Evolutionary conservation across 371 early-diverging fungal species (phyloP).

Genomic region (Cokeromyces recurvatus): DNA sequence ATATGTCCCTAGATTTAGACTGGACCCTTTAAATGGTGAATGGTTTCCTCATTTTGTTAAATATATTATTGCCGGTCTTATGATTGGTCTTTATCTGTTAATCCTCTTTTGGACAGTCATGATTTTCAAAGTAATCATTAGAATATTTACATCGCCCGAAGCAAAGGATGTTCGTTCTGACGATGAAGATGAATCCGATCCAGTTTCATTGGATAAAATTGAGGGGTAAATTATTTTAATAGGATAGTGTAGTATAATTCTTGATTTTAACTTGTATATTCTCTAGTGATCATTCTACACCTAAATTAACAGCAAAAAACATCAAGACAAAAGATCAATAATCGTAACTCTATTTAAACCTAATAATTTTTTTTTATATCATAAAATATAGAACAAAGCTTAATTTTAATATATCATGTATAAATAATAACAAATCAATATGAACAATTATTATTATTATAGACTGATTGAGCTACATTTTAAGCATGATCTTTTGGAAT

Average conservation of each 20-base stretch:
- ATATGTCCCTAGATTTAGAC: conserved; percentile 32
- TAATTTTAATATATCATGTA: too few species aligned
- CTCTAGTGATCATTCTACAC: conserved; percentile 21
- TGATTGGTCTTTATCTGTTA: conserved; percentile 38
- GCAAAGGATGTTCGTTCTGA: conserved; percentile 67
- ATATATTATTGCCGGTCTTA: conserved; percentile 42
- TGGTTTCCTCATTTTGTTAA: conserved; percentile 49
- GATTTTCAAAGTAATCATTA: conserved; percentile 56
- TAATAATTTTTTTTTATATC: too few species aligned
- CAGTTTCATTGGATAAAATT: conserved; percentile 22
- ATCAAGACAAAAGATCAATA: too few species aligned
- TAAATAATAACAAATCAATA: too few species aligned
- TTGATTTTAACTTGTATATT: too few species aligned
- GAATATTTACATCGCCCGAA: conserved; percentile 50
- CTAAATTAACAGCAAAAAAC: too few species aligned
- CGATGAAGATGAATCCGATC: conserved; percentile 39
- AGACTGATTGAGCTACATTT: too few species aligned
- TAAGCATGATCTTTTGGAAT: too few species aligned
- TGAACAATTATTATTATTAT: too few species aligned
- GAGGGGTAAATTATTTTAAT: conserved; percentile 26
- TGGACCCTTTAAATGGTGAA: conserved; percentile 39
- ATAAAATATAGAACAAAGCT: too few species aligned
- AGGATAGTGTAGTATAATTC: too few species aligned
- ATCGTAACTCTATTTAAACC: too few species aligned
- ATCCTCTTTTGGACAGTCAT: conserved; percentile 62